Evolutionary conservation across 1,139 yeast species (phyloP).

Genomic region (Blastobotrys buckinghamii): DNA sequence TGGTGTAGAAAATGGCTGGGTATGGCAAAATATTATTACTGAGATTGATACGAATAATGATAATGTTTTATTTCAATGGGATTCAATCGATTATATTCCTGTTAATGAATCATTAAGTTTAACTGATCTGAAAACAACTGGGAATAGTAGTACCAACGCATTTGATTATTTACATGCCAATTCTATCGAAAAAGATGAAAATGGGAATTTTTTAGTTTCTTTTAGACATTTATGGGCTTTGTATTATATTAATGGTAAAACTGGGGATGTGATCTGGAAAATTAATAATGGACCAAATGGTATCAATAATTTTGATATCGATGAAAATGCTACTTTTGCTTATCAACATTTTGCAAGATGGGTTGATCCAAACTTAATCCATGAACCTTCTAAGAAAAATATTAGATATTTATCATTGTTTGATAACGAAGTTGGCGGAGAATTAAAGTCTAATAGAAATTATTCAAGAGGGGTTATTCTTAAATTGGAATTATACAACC

Average conservation of each 20-base stretch:
- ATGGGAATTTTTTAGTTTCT: conserved; percentile 38
- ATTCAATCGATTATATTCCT: conserved; percentile 36
- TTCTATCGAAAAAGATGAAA: conserved; percentile 38
- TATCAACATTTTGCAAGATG: conserved; percentile 9
- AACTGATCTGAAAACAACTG: conserved; percentile 29
- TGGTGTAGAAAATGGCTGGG: conserved; percentile 2
- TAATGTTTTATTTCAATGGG: conserved; percentile 39
- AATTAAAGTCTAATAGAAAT: background rate
- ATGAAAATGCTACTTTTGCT: conserved; percentile 5
- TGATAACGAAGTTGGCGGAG: conserved; percentile 2
- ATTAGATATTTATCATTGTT: conserved; percentile 3
- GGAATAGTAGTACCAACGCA: conserved; percentile 31
- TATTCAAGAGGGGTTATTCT: conserved; percentile 5
- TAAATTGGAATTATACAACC: conserved; percentile 1
- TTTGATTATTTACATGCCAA: conserved; percentile 43
- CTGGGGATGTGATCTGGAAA: conserved; percentile 36
- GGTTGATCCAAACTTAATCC: conserved; percentile 5
- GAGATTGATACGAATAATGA: conserved; percentile 38
- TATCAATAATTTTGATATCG: background rate
- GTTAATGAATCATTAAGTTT: conserved; percentile 33
- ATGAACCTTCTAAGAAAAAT: background rate
- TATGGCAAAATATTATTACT: conserved; percentile 10
- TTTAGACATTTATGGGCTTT: conserved; percentile 38
- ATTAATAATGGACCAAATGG: conserved; percentile 1
- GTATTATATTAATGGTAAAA: conserved; percentile 35